A percentile compares a stretch with the other conserved stretches of the same genome.
phyloP scores from a whole-genome alignment of 78 protist species.

The Pigoraptor vietnamica region DNA sequence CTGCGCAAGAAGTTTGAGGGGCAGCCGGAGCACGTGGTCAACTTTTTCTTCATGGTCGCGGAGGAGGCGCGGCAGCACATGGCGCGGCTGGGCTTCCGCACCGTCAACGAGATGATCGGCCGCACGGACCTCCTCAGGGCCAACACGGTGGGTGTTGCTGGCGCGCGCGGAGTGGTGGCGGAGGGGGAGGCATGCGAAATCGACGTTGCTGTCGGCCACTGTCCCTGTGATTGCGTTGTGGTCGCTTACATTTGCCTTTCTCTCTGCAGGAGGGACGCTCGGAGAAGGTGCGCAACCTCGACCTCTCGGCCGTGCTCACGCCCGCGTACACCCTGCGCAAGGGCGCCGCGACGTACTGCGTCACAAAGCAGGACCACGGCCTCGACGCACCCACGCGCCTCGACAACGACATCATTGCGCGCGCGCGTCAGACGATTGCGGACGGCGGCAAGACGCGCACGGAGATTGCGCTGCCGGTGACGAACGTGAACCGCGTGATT shows the following conservation, averaged over 20 bases:
- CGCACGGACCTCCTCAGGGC: constrained; percentile 60
- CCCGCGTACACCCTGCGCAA: constrained; percentile 35
- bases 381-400: constrained; percentile 10
- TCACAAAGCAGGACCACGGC: constrained; percentile 19
- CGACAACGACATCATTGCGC: constrained; percentile 24
- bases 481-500: constrained; percentile 69
- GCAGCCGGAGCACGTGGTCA: constrained; percentile 67
- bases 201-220: background rate
- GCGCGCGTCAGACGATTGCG: background rate
- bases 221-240: background rate
- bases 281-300: background rate
- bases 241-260: background rate
- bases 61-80: constrained; percentile 69
- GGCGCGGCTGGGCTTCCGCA: constrained; percentile 64
- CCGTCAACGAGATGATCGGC: constrained; percentile 65
- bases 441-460: background rate
- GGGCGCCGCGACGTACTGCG: constrained; percentile 12
- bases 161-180: no score
- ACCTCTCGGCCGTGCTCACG: constrained; percentile 5
- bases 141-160: background rate
- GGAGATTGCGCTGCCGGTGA: background rate
- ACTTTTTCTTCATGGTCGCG: constrained; percentile 74
- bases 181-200: no score
- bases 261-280: background rate
- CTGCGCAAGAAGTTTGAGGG: constrained; percentile 77